Conservation (phyloP, 2,329 filamentous ascomycete genomes). For the Aotearoamyces nothofagi region DNA sequence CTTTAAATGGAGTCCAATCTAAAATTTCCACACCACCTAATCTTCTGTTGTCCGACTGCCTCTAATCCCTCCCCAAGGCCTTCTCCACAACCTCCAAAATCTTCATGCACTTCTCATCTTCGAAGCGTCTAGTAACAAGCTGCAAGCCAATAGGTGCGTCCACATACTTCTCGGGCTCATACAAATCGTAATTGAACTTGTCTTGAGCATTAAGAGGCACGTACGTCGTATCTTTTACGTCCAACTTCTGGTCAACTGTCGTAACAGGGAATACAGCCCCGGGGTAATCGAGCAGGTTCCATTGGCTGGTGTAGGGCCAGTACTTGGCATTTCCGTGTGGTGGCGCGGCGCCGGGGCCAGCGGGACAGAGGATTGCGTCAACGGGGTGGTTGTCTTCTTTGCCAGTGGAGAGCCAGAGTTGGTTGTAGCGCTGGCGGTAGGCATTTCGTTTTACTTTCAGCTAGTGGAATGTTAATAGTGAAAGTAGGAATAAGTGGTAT, state of each 20-base stretch:
- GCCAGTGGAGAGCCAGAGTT: slow-evolving; percentile 6
- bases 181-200: slow-evolving; percentile 18
- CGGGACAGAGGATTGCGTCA: slow-evolving; percentile 37
- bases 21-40: no score
- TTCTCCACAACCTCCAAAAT: slow-evolving; percentile 20
- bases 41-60: no score
- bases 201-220: slow-evolving; percentile 19
- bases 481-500: no score
- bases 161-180: slow-evolving; percentile 21
- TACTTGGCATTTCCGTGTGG: slow-evolving; percentile 31
- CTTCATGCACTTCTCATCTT: slow-evolving; percentile 23
- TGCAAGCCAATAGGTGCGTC: slow-evolving; percentile 26
- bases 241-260: slow-evolving; percentile 17
- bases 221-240: slow-evolving; percentile 14
- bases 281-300: slow-evolving; percentile 57
- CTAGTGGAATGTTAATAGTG: slow-evolving; percentile 1
- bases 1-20: no score
- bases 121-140: slow-evolving; percentile 21
- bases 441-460: slow-evolving; percentile 6
- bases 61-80: no score
- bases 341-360: slow-evolving; percentile 37
- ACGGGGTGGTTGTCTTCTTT: slow-evolving; percentile 3
- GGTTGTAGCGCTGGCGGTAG: slow-evolving; percentile 5
- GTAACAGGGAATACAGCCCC: slow-evolving; percentile 42
- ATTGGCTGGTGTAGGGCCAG: slow-evolving; percentile 53